phyloP scores from a whole-genome alignment of 75 land plant species.

The Chamaecyparis obtusa region DNA sequence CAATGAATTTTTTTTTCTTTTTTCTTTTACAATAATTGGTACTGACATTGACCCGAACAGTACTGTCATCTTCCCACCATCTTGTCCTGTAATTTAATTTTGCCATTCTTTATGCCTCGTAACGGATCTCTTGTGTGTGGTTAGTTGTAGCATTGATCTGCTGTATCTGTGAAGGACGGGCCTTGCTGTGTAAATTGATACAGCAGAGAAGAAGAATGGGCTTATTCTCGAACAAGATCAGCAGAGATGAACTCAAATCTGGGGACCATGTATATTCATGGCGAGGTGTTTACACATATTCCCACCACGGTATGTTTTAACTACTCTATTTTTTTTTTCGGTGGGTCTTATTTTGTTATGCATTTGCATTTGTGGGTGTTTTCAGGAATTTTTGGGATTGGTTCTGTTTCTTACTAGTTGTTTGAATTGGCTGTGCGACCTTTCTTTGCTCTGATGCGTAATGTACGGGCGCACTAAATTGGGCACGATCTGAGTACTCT shows the following conservation, averaged over 20 bases:
- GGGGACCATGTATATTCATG: conserved; percentile 82
- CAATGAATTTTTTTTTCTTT: neutral
- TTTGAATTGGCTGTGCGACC: neutral
- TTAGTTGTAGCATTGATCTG: neutral
- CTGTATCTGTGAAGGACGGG: neutral
- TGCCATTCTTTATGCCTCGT: neutral
- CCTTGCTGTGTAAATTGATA: neutral
- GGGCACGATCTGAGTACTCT: neutral
- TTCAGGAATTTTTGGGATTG: neutral
- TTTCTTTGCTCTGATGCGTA: neutral
- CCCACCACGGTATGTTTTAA: conserved; percentile 58
- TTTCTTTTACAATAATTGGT: neutral
- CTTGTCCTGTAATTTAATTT: neutral
- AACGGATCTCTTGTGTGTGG: neutral
- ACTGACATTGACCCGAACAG: neutral
- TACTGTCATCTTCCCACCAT: neutral
- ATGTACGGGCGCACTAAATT: neutral
- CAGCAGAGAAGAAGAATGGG: conserved; percentile 23
- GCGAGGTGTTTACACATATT: conserved; percentile 58
- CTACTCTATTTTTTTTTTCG: no score
- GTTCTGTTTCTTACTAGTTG: neutral
- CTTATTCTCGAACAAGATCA: conserved; percentile 40
- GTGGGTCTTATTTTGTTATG: neutral
- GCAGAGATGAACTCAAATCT: conserved; percentile 30
- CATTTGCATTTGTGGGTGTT: neutral